Evolutionary conservation across 202 grass and related monocot species (phyloP).

Genomic region (Brachypodium distachyon): DNA sequence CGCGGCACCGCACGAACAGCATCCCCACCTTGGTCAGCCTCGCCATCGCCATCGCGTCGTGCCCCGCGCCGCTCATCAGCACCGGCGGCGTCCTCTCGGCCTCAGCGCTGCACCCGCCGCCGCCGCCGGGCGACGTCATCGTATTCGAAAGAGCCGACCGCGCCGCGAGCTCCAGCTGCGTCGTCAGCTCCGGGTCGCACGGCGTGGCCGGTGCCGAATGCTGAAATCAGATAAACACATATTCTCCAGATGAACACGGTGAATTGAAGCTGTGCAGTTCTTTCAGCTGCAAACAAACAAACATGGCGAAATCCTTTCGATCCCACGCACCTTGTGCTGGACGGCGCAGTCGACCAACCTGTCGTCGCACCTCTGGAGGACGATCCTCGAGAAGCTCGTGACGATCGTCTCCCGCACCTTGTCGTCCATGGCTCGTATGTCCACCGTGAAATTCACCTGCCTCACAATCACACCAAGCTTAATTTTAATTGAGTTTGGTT

Average conservation of each 20-base stretch:
- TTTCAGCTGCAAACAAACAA: neutral
- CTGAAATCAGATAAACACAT: constrained; percentile 11
- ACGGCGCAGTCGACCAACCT: constrained; percentile 64
- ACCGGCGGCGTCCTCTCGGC: constrained; percentile 40
- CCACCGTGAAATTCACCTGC: constrained; percentile 96
- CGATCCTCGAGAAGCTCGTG: constrained; percentile 67
- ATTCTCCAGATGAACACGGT: neutral
- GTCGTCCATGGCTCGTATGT: constrained; percentile 83
- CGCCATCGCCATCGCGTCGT: constrained; percentile 94
- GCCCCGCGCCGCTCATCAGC: constrained; percentile 95
- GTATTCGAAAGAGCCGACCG: constrained; percentile 28
- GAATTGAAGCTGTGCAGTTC: neutral
- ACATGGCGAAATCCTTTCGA: neutral
- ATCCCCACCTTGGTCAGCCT: constrained; percentile 83
- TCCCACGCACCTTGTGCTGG: constrained; percentile 54
- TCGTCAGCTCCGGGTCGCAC: constrained; percentile 53
- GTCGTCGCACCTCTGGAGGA: constrained; percentile 50
- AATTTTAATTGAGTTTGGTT: neutral
- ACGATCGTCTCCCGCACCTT: constrained; percentile 56
- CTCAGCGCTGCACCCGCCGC: neutral
- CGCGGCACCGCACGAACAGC: constrained; percentile 81
- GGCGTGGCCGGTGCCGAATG: constrained; percentile 60
- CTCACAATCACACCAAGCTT: neutral
- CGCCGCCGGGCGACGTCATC: neutral
- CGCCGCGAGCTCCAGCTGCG: constrained; percentile 49